These are phyloP conservation scores for Myrica gale DNA, from an alignment of 306 rosid genomes.

Conservation along the genomic window DNA sequence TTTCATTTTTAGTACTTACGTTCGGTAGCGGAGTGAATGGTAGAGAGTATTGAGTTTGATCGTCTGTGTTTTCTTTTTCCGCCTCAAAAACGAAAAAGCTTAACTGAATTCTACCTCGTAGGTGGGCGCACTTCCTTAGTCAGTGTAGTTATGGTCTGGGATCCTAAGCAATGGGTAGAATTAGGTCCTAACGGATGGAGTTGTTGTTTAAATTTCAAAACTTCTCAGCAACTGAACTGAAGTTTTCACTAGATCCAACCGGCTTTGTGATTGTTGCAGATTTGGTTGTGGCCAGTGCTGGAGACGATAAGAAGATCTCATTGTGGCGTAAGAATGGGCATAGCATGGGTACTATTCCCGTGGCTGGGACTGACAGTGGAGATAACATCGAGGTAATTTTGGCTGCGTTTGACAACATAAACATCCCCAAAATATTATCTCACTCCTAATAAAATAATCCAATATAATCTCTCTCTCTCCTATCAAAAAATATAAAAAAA, in stretches of 20 bases:
- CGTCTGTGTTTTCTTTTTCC: not conserved
- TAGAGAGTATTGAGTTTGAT: not conserved
- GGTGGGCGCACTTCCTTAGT: not conserved
- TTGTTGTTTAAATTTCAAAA: not conserved
- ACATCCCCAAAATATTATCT: no score
- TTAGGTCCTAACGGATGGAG: not conserved
- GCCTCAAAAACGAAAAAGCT: not conserved
- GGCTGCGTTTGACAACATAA: no score
- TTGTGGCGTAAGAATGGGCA: conserved; percentile 88
- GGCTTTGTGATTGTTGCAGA: conserved; percentile 46
- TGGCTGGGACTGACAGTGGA: conserved; percentile 71
- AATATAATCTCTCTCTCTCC: no score
- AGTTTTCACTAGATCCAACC: not conserved
- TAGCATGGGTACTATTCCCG: conserved; percentile 93
- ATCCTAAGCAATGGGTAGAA: not conserved
- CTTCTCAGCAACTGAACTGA: not conserved
- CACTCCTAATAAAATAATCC: no score
- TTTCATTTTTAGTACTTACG: no score
- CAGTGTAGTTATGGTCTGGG: not conserved
- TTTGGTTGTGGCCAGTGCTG: conserved; percentile 97
- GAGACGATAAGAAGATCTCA: conserved; percentile 93
- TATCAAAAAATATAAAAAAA: no score
- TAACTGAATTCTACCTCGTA: not conserved
- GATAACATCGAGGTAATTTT: conserved; percentile 73
- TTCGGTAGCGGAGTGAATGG: not conserved